These are phyloP conservation scores for Primulina eburnea DNA, from an alignment of 257 asterid species.

Conservation along the genomic window DNA sequence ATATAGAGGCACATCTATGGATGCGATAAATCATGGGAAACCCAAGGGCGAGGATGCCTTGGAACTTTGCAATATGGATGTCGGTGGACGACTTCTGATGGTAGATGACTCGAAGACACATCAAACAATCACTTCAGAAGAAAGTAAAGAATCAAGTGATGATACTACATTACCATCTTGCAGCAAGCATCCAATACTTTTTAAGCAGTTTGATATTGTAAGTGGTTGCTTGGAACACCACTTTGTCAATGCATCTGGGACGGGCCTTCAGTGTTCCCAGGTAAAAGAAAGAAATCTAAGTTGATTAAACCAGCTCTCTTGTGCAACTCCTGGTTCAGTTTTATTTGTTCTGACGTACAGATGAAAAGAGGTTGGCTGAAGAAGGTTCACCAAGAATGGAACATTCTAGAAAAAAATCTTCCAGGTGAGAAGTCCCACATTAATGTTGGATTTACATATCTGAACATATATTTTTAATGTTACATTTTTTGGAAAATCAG, in stretches of 20 bases:
- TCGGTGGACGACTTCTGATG: slow-evolving; percentile 25
- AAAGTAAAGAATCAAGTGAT: not conserved
- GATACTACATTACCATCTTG: slow-evolving; percentile 31
- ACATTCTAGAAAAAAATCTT: slow-evolving; percentile 72
- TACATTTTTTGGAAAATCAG: not conserved
- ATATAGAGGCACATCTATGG: slow-evolving; percentile 41
- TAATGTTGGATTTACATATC: too few relatives aligned
- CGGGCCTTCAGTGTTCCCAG: slow-evolving; percentile 51
- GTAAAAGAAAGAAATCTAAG: slow-evolving; percentile 30
- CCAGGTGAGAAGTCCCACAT: slow-evolving; percentile 61
- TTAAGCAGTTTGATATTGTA: slow-evolving; percentile 77
- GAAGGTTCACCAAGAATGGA: slow-evolving; percentile 91
- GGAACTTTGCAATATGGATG: slow-evolving; percentile 38
- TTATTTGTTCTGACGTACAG: slow-evolving; percentile 36
- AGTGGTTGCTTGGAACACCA: slow-evolving; percentile 81
- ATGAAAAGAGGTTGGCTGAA: slow-evolving; percentile 69
- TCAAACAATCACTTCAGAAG: slow-evolving; percentile 17
- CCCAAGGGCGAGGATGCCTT: slow-evolving; percentile 40
- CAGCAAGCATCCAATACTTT: slow-evolving; percentile 38
- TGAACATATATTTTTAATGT: not conserved
- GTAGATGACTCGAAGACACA: slow-evolving; percentile 28
- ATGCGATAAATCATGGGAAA: slow-evolving; percentile 22
- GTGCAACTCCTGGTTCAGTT: slow-evolving; percentile 9
- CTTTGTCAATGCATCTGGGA: slow-evolving; percentile 53
- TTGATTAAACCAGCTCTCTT: not conserved